Percentiles rank a stretch among this genome's conserved stretches.
These are phyloP conservation scores for Coemansia pectinata DNA, from an alignment of 192 early-diverging fungal species.

Conservation along the genomic window DNA sequence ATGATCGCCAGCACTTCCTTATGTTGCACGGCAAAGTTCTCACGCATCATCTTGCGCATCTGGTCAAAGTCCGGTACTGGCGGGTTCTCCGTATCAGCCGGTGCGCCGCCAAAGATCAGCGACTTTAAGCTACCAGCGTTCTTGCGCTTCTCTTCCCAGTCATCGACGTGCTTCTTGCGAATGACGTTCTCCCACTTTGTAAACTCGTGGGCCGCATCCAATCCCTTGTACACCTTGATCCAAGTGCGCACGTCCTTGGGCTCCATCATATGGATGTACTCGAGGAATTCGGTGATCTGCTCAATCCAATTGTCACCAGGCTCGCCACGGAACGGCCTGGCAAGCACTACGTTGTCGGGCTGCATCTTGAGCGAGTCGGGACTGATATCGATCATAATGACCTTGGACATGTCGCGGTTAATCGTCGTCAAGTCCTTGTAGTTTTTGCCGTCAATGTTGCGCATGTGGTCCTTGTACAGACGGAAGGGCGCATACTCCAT, in stretches of 20 bases:
- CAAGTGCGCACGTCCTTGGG: conserved; percentile 75
- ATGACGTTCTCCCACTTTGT: conserved; percentile 68
- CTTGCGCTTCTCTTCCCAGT: conserved; percentile 71
- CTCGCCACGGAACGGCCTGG: conserved; percentile 87
- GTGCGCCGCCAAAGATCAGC: conserved; percentile 47
- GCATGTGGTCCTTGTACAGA: conserved; percentile 90
- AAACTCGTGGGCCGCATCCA: conserved; percentile 70
- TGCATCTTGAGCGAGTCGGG: conserved; percentile 82
- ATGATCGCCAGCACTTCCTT: conserved; percentile 67
- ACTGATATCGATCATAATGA: conserved; percentile 92
- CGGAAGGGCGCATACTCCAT: conserved; percentile 83
- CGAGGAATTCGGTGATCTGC: conserved; percentile 87
- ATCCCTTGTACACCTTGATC: conserved; percentile 66
- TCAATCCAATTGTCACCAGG: conserved; percentile 76
- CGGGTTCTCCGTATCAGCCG: conserved; percentile 58
- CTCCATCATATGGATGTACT: conserved; percentile 71
- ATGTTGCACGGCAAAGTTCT: conserved; percentile 70
- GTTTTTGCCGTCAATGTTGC: conserved; percentile 79
- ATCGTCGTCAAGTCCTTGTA: conserved; percentile 88
- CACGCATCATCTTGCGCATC: conserved; percentile 60
- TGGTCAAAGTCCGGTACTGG: conserved; percentile 66
- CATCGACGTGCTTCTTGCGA: conserved; percentile 60
- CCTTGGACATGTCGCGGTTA: conserved; percentile 92
- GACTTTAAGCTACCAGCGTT: conserved; percentile 60
- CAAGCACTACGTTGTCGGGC: conserved; percentile 85